A percentile compares a stretch with the other conserved stretches of the same genome.
These are phyloP conservation scores for Ophiostoma triangulosporum DNA, from an alignment of 2,329 filamentous ascomycete genomes.

Conservation along the genomic window DNA sequence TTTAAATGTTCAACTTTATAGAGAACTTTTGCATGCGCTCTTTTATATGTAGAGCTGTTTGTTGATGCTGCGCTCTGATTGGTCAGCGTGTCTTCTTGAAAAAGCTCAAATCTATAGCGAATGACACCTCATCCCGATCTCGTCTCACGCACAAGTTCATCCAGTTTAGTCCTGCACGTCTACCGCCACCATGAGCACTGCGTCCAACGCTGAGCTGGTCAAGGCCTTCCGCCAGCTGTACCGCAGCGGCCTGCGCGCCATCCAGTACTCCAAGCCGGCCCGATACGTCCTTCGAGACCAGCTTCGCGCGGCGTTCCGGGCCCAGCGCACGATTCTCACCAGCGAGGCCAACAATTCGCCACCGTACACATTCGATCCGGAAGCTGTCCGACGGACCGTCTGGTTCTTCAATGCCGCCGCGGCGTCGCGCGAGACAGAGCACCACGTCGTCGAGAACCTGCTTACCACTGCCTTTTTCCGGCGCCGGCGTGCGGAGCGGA, in stretches of 20 bases:
- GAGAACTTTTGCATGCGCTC: too few relatives aligned
- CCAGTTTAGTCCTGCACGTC: background rate
- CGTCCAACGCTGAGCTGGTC: slow-evolving; percentile 33
- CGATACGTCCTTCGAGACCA: slow-evolving; percentile 48
- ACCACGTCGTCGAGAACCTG: slow-evolving; percentile 58
- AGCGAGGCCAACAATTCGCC: slow-evolving; percentile 17
- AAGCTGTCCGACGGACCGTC: slow-evolving; percentile 48
- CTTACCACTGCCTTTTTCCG: slow-evolving; percentile 35
- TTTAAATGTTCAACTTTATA: too few relatives aligned
- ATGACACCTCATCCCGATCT: background rate
- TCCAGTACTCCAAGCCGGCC: slow-evolving; percentile 57
- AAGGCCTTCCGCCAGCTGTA: slow-evolving; percentile 59
- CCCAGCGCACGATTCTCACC: slow-evolving; percentile 5
- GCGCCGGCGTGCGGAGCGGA: slow-evolving; percentile 15
- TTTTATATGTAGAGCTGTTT: too few relatives aligned
- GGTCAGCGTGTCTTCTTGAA: background rate
- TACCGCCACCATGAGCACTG: background rate
- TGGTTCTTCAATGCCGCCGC: slow-evolving; percentile 57
- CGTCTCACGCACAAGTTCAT: background rate
- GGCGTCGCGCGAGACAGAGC: slow-evolving; percentile 52
- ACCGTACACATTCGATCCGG: slow-evolving; percentile 29
- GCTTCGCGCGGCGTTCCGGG: slow-evolving; percentile 45
- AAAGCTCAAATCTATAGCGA: background rate
- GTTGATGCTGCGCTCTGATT: background rate
- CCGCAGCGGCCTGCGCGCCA: slow-evolving; percentile 51